Conservation (phyloP, 768 basidiomycete genomes). For the Agaricus blazei region DNA sequence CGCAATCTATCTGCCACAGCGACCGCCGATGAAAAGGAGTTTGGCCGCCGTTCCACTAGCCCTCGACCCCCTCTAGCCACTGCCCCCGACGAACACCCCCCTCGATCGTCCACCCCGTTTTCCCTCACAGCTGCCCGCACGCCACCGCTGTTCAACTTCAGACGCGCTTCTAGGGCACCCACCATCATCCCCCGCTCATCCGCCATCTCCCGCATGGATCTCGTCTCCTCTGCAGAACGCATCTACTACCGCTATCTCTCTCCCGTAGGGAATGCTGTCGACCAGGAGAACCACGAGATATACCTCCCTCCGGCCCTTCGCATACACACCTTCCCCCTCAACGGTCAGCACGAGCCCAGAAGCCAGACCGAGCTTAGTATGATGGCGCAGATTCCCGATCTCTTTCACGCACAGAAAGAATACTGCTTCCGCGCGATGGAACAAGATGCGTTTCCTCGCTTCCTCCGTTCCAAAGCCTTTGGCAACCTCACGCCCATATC, state of each 20-base stretch:
- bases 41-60: slow-evolving; percentile 51
- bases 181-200: slow-evolving; percentile 90
- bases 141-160: slow-evolving; percentile 69
- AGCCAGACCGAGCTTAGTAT: slow-evolving; percentile 61
- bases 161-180: slow-evolving; percentile 83
- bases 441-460: slow-evolving; percentile 90
- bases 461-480: slow-evolving; percentile 96
- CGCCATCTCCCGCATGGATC: slow-evolving; percentile 85
- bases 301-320: slow-evolving; percentile 93
- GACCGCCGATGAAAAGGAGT: slow-evolving; percentile 33
- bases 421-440: slow-evolving; percentile 97
- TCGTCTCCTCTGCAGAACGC: slow-evolving; percentile 91
- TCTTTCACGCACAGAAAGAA: slow-evolving; percentile 97
- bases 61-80: slow-evolving; percentile 48
- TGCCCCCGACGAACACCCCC: slow-evolving; percentile 41
- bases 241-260: slow-evolving; percentile 95
- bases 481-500: slow-evolving; percentile 93
- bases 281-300: slow-evolving; percentile 93
- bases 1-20: slow-evolving; percentile 49
- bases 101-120: slow-evolving; percentile 76
- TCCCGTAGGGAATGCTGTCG: slow-evolving; percentile 67
- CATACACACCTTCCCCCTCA: slow-evolving; percentile 86
- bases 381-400: slow-evolving; percentile 90
- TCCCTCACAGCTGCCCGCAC: slow-evolving; percentile 64
- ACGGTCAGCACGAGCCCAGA: slow-evolving; percentile 65